Evolutionary conservation across 495 filamentous ascomycete species (phyloP), one percentile per base, ranked within the genome.

Genomic region (Penicillium arizonense): DNA sequence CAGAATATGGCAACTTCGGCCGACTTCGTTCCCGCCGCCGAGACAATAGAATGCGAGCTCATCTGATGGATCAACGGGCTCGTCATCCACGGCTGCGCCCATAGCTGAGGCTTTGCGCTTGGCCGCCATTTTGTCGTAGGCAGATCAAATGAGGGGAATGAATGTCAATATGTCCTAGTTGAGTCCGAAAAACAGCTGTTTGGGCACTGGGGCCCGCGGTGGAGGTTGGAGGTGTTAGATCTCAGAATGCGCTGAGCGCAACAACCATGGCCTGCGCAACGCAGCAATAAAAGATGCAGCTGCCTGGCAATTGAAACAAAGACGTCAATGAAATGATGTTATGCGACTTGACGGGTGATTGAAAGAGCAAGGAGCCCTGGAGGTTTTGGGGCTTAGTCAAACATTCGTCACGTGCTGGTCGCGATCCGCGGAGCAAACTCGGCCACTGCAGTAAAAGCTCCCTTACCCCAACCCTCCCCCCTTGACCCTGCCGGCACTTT

Each of bases 11-110:
- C 94, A 97, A 52, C 94, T 97, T 50, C 94, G 82, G 47, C 94
- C 94, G 49, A 98, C 94, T 71, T 98, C 94, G 67, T 96, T 97
- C 34, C 94, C 93, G 52, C 94, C 94, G 45, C 94, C 94, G 33
- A 98, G 77, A 56, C 90, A 93, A 44, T 96, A 82, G 64, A 98
- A 98, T 70, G 87, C 88, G 46, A 98, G 80, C 73, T 96, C 90
- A 64, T 98, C 94, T 0, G 88, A 78, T 3, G 88, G 86, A 48
- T 91, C 87, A 9, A 87, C 84, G 3, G 86, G 83, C 59, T 89
- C 86, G 51, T 89, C 85, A 21, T 84, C 78, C 16, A 63, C 61
- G 5, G 74, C 64, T 20, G 78, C 62, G 26, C 84, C 81, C 77
- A 88, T 82, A 13, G 82, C 84, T 28, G 86, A 78, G 3, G 82